These are phyloP conservation scores for Penicillium canescens DNA, from an alignment of 495 filamentous ascomycete genomes.

Conservation along the genomic window DNA sequence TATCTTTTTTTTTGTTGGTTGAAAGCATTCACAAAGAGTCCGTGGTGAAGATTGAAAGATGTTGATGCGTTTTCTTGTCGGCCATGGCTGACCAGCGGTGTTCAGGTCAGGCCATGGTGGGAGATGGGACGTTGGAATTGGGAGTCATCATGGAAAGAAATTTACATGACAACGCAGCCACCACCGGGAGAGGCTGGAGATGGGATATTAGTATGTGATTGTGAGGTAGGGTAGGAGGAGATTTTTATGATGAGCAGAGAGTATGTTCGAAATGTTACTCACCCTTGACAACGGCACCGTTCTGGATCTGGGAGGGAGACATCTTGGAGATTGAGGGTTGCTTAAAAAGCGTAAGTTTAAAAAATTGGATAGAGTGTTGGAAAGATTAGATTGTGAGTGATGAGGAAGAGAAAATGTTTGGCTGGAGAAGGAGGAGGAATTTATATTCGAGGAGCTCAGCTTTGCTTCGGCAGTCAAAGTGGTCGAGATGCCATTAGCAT, in stretches of 20 bases:
- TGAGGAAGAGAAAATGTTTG: slow-evolving; percentile 14
- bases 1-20: slow-evolving; percentile 9
- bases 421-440: slow-evolving; percentile 1
- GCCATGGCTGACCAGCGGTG: not conserved
- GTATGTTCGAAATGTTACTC: slow-evolving; percentile 8
- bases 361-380: slow-evolving; percentile 14
- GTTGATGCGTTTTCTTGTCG: slow-evolving; percentile 1
- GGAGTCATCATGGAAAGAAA: slow-evolving; percentile 12
- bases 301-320: slow-evolving; percentile 33
- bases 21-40: not conserved
- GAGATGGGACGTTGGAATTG: slow-evolving; percentile 7
- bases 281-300: slow-evolving; percentile 34
- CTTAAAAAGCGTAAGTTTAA: slow-evolving; percentile 28
- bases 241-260: not conserved
- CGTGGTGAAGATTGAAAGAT: not conserved
- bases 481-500: not conserved
- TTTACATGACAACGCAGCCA: slow-evolving; percentile 44
- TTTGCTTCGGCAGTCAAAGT: not conserved
- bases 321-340: slow-evolving; percentile 33
- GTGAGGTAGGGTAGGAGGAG: not conserved
- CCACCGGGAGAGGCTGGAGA: slow-evolving; percentile 33
- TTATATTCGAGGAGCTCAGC: slow-evolving; percentile 7
- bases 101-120: slow-evolving; percentile 6
- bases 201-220: slow-evolving; percentile 14
- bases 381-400: slow-evolving; percentile 14